Evolutionary conservation across 1,284 basidiomycete genomes (phyloP).

Genomic region (Hemileia vastatrix): DNA sequence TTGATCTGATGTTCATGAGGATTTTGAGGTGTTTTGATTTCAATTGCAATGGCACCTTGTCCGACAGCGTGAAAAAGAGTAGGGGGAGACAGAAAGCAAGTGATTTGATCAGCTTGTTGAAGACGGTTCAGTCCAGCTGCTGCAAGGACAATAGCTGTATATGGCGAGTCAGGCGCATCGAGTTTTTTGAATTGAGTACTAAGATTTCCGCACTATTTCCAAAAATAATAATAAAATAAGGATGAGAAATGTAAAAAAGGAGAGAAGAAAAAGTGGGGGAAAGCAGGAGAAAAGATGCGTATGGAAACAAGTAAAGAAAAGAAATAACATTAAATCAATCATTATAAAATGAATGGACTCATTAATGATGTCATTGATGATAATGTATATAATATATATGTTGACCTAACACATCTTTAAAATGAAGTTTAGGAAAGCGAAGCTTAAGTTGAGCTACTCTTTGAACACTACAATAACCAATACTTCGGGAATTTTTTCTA

Average conservation of each 20-base stretch:
- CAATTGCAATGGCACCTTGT: constrained; percentile 83
- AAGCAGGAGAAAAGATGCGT: no score
- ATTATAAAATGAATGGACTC: no score
- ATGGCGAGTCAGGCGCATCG: constrained; percentile 72
- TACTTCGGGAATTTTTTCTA: constrained; percentile 80
- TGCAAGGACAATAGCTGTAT: constrained; percentile 82
- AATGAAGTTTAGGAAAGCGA: constrained; percentile 66
- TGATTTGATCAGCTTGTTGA: constrained; percentile 58
- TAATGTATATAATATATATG: no score
- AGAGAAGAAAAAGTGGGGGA: no score
- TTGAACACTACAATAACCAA: constrained; percentile 89
- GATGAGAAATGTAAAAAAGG: no score
- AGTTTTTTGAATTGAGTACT: constrained; percentile 79
- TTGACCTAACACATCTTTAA: constrained; percentile 82
- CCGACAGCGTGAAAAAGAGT: constrained; percentile 80
- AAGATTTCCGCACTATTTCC: constrained; percentile 47
- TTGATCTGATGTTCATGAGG: no score
- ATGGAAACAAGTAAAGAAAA: no score
- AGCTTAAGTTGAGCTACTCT: constrained; percentile 82
- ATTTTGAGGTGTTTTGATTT: constrained; percentile 59
- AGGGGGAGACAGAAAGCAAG: constrained; percentile 63
- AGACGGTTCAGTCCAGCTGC: constrained; percentile 84
- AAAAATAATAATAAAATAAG: not conserved
- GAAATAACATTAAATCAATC: no score
- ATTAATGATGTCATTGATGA: no score